Evolutionary conservation across 306 rosid species (phyloP).

Genomic region (Urtica urens): DNA sequence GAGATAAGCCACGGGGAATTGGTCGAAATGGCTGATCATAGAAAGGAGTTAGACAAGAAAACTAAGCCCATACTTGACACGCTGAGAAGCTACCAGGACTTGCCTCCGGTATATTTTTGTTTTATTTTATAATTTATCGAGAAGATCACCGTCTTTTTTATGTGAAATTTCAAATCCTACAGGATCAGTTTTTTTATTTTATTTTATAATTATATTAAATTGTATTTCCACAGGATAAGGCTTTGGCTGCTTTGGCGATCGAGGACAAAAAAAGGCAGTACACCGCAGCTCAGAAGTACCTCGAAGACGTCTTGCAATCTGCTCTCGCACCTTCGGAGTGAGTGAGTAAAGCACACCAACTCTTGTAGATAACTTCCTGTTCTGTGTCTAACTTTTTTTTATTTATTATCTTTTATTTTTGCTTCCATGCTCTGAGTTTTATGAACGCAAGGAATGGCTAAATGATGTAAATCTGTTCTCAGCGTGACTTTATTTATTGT

Average conservation of each 20-base stretch:
- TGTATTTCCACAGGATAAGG: conserved; percentile 96
- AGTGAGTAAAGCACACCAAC: no score
- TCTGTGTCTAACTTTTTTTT: background rate
- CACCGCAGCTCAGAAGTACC: conserved; percentile 86
- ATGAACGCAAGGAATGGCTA: no score
- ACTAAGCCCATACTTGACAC: conserved; percentile 50
- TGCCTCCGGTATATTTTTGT: conserved; percentile 51
- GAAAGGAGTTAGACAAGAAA: conserved; percentile 85
- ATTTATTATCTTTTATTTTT: no score
- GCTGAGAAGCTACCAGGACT: conserved; percentile 8
- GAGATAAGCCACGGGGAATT: conserved; percentile 76
- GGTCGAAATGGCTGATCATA: conserved; percentile 81
- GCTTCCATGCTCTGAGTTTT: no score
- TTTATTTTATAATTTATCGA: background rate
- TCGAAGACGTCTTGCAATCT: conserved; percentile 80
- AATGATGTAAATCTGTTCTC: no score
- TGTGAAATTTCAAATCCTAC: background rate
- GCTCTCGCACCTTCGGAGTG: conserved; percentile 60
- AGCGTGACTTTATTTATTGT: no score
- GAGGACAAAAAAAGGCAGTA: conserved; percentile 93
- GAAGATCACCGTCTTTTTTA: background rate
- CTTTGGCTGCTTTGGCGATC: conserved; percentile 91
- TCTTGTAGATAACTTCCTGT: background rate
- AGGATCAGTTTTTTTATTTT: conserved; percentile 6
- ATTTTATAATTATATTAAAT: no score